phyloP scores from a whole-genome alignment of 2,329 filamentous ascomycete species.

The Pseudocercospora eumusae region DNA sequence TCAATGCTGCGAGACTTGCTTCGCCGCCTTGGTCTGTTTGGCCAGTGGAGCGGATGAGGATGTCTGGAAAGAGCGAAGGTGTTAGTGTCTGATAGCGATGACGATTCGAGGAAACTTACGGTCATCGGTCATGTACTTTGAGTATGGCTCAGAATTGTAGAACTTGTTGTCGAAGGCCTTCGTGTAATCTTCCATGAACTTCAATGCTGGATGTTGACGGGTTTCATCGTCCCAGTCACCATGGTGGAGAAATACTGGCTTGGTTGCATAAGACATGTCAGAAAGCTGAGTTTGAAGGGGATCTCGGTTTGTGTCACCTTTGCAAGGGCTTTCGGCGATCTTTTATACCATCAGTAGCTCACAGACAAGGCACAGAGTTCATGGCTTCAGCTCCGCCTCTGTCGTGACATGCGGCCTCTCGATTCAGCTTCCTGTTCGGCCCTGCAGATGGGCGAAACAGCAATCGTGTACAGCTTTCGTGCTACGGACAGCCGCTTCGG shows the following conservation, averaged over 20 bases:
- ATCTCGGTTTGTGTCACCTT: background rate
- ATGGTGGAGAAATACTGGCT: conserved; percentile 28
- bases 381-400: background rate
- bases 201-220: conserved; percentile 32
- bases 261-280: conserved; percentile 31
- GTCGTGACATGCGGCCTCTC: background rate
- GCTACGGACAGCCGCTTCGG: background rate
- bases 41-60: conserved; percentile 25
- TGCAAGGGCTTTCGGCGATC: background rate
- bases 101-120: background rate
- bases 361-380: background rate
- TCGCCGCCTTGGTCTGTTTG: conserved; percentile 28
- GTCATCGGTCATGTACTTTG: background rate
- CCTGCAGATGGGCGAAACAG: background rate
- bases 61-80: background rate
- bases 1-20: conserved; percentile 26
- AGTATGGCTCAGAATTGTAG: conserved; percentile 13
- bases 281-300: background rate
- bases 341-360: background rate
- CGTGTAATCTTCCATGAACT: conserved; percentile 33
- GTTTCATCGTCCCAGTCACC: conserved; percentile 29
- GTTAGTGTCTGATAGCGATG: too few species aligned
- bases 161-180: conserved; percentile 21
- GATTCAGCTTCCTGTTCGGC: background rate
- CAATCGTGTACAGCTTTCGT: background rate